Evolutionary conservation across 1,139 yeast genomes (phyloP).

Genomic region (Sugiyamaella pinicola): DNA sequence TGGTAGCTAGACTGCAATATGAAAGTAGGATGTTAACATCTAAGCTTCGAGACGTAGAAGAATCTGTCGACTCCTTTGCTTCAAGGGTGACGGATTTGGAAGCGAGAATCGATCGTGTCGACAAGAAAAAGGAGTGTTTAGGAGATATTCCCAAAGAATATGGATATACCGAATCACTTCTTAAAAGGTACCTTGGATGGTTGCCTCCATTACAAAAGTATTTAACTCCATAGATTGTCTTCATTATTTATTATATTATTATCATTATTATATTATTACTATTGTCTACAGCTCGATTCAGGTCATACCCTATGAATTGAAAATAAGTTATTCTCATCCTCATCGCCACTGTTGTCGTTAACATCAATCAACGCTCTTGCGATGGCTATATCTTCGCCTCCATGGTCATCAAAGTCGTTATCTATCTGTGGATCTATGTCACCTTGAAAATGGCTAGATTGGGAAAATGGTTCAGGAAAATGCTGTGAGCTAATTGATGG

Average conservation of each 20-base stretch:
- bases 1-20: conserved; percentile 76
- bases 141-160: conserved; percentile 17
- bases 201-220: conserved; percentile 18
- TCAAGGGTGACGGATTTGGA: conserved; percentile 47
- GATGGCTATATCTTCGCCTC: conserved; percentile 61
- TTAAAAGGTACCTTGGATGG: conserved; percentile 19
- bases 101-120: conserved; percentile 36
- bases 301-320: conserved; percentile 13
- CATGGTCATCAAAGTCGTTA: conserved; percentile 52
- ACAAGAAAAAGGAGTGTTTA: conserved; percentile 16
- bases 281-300: no score
- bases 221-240: conserved; percentile 15
- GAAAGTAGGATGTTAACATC: conserved; percentile 73
- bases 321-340: conserved; percentile 30
- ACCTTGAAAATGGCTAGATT: not conserved
- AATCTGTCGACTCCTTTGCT: conserved; percentile 58
- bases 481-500: conserved; percentile 19
- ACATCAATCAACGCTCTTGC: conserved; percentile 69
- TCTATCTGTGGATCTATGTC: conserved; percentile 60
- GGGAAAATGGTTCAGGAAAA: conserved; percentile 13
- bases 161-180: conserved; percentile 17
- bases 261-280: conserved; percentile 10
- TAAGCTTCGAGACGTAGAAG: conserved; percentile 80
- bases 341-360: conserved; percentile 45
- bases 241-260: conserved; percentile 5